Evolutionary conservation across 352 stramenopile species (phyloP).

Genomic region (Pythium folliculosum): DNA sequence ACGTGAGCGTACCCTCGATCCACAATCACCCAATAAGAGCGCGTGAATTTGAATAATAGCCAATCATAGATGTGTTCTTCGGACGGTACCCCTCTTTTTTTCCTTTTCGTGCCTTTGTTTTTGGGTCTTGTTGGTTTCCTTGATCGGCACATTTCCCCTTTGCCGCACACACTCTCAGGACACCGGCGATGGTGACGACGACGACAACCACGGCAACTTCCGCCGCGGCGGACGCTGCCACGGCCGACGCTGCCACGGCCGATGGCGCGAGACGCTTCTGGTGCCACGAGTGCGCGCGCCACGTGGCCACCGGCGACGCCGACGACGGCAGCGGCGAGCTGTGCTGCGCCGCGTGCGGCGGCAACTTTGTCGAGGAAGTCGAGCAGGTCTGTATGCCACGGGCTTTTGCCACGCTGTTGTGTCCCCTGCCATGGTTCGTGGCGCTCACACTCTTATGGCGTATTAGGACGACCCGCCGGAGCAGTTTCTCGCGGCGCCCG

Average conservation of each 20-base stretch:
- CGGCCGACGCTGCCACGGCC: conserved; percentile 7
- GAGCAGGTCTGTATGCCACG: conserved; percentile 46
- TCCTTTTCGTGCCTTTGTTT: background rate
- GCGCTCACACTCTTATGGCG: background rate
- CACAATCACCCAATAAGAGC: background rate
- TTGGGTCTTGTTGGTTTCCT: background rate
- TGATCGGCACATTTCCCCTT: background rate
- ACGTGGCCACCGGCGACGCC: conserved; percentile 51
- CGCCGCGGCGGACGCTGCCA: background rate
- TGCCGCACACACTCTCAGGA: background rate
- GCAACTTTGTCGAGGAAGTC: conserved; percentile 88
- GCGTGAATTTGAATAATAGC: background rate
- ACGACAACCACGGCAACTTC: background rate
- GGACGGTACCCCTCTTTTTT: background rate
- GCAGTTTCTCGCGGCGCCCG: conserved; percentile 42
- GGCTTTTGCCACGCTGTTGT: background rate
- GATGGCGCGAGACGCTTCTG: conserved; percentile 52
- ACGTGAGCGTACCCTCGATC: background rate
- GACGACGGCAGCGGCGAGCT: conserved; percentile 66
- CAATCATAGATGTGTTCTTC: background rate
- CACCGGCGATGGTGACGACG: background rate
- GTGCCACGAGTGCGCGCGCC: conserved; percentile 76
- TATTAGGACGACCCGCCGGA: conserved; percentile 68
- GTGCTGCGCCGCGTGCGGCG: conserved; percentile 64
- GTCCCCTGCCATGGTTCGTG: background rate